Percentiles rank a stretch among this genome's conserved stretches.
Conservation (phyloP, 768 basidiomycete species). For the Boletellus ananas region DNA sequence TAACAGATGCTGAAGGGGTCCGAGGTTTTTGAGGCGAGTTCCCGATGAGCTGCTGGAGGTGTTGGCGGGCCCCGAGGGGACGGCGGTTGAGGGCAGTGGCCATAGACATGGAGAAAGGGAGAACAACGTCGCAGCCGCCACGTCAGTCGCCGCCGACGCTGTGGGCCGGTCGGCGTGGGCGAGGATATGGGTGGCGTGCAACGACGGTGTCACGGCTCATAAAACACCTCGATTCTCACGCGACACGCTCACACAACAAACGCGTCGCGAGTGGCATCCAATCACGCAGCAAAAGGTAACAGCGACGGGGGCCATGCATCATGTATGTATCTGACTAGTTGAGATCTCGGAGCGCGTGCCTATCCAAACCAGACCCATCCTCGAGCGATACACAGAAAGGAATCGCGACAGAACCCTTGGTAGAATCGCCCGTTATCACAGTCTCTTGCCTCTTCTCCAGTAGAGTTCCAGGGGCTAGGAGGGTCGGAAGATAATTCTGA, state of each 20-base stretch:
- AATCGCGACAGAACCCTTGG: neutral
- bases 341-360: conserved; percentile 22
- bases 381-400: conserved; percentile 12
- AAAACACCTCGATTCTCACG: conserved; percentile 23
- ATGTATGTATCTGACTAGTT: conserved; percentile 18
- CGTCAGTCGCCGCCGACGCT: neutral
- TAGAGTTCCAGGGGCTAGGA: conserved; percentile 3
- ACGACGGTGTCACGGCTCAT: conserved; percentile 4
- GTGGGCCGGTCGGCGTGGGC: neutral
- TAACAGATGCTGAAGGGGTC: conserved; percentile 33
- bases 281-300: conserved; percentile 4
- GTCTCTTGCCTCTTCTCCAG: conserved; percentile 8
- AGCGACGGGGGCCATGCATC: neutral
- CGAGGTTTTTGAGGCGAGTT: conserved; percentile 36
- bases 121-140: conserved; percentile 1
- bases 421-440: neutral
- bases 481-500: conserved; percentile 36
- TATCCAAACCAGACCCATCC: conserved; percentile 15
- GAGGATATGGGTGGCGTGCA: conserved; percentile 6
- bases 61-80: conserved; percentile 43
- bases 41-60: conserved; percentile 34
- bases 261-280: conserved; percentile 25
- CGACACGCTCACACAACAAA: conserved; percentile 21
- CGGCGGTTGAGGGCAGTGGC: conserved; percentile 44
- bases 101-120: conserved; percentile 28